phyloP scores from a whole-genome alignment of 352 stramenopile species.

The Pythium vanterpoolii region DNA sequence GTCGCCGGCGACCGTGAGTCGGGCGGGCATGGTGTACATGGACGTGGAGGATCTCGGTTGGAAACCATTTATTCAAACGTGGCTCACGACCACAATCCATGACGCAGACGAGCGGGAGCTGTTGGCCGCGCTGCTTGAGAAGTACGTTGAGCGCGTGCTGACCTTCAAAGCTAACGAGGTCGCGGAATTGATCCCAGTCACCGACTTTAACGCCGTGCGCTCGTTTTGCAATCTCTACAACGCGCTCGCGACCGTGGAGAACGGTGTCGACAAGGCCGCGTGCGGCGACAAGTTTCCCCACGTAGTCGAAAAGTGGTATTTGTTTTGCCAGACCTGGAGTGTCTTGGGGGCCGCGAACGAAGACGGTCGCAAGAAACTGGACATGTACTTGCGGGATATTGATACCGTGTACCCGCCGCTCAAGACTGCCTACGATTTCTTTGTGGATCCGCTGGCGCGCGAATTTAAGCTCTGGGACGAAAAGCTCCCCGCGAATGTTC shows the following conservation, averaged over 20 bases:
- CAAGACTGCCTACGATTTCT: slow-evolving; percentile 93
- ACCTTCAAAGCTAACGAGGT: slow-evolving; percentile 64
- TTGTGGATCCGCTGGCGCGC: slow-evolving; percentile 68
- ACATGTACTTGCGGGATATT: slow-evolving; percentile 89
- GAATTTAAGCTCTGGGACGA: slow-evolving; percentile 88
- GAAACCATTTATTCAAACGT: slow-evolving; percentile 86
- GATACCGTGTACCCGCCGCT: slow-evolving; percentile 90
- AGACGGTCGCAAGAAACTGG: slow-evolving; percentile 79
- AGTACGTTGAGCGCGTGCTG: slow-evolving; percentile 77
- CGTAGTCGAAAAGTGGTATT: slow-evolving; percentile 79
- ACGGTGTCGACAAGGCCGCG: slow-evolving; percentile 56
- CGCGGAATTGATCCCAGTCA: slow-evolving; percentile 73
- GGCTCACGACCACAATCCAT: slow-evolving; percentile 72
- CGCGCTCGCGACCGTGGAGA: slow-evolving; percentile 59
- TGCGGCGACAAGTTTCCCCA: slow-evolving; percentile 69
- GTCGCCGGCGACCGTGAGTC: slow-evolving; percentile 92
- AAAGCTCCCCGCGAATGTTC: slow-evolving; percentile 72
- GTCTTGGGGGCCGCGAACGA: slow-evolving; percentile 86
- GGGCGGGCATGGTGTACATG: slow-evolving; percentile 97
- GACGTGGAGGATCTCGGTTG: slow-evolving; percentile 90
- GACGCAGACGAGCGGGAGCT: slow-evolving; percentile 67
- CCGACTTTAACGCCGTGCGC: slow-evolving; percentile 77
- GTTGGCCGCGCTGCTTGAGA: slow-evolving; percentile 68
- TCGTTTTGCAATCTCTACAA: slow-evolving; percentile 89
- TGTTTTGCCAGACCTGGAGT: slow-evolving; percentile 86